A percentile compares a stretch with the other conserved stretches of the same genome.
Conservation (phyloP, 768 basidiomycete genomes). For the Psilocybe sp. region DNA sequence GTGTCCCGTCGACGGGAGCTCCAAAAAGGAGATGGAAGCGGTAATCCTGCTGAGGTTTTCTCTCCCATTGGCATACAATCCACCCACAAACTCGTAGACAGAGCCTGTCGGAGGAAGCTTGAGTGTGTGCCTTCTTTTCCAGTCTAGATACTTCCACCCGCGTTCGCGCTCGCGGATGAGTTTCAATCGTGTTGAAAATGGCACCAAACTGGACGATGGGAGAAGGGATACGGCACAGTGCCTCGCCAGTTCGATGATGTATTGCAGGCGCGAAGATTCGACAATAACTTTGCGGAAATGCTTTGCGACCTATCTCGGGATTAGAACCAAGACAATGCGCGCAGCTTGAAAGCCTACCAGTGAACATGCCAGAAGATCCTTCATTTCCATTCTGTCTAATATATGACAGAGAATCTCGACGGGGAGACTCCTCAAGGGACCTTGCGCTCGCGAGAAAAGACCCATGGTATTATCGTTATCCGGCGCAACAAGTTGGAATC, state of each 20-base stretch:
- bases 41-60: constrained; percentile 40
- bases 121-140: constrained; percentile 34
- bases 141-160: constrained; percentile 45
- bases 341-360: constrained; percentile 17
- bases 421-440: constrained; percentile 28
- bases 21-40: constrained; percentile 46
- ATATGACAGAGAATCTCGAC: constrained; percentile 37
- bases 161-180: constrained; percentile 39
- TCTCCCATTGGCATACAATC: constrained; percentile 47
- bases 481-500: too few relatives aligned
- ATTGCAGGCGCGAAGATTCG: constrained; percentile 44
- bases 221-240: constrained; percentile 40
- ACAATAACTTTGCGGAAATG: constrained; percentile 33
- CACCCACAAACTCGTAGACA: constrained; percentile 50
- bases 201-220: constrained; percentile 23
- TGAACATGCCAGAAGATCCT: constrained; percentile 33
- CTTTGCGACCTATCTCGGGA: constrained; percentile 33
- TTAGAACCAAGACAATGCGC: constrained; percentile 1
- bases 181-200: constrained; percentile 39
- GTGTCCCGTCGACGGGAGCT: constrained; percentile 37
- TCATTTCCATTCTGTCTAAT: constrained; percentile 29
- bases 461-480: not conserved
- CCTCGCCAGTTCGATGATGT: constrained; percentile 47
- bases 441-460: constrained; percentile 10
- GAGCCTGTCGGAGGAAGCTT: constrained; percentile 42